Conservation (phyloP, 1,284 basidiomycete genomes). For the Pholiota adiposa region DNA sequence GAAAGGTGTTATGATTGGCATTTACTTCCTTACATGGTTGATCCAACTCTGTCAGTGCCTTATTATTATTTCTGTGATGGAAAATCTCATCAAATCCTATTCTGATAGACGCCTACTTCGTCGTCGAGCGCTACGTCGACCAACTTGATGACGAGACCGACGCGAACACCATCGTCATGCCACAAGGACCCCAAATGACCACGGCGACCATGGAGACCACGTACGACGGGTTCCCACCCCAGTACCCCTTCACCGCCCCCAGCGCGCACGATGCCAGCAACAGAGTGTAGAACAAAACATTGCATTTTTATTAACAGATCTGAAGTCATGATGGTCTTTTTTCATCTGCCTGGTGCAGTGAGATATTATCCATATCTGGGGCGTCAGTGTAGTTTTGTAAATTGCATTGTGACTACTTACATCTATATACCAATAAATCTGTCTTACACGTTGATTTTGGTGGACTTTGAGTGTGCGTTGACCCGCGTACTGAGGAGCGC, state of each 20-base stretch:
- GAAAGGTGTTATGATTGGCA: slow-evolving; percentile 40
- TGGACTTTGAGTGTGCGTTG: too few species aligned
- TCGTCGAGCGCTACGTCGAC: slow-evolving; percentile 49
- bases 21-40: slow-evolving; percentile 49
- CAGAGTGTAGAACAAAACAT: slow-evolving; percentile 27
- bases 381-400: slow-evolving; percentile 21
- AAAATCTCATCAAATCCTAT: neutral
- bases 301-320: slow-evolving; percentile 10
- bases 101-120: slow-evolving; percentile 42
- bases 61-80: slow-evolving; percentile 7
- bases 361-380: slow-evolving; percentile 10
- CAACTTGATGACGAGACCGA: slow-evolving; percentile 51
- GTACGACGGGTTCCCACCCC: slow-evolving; percentile 19
- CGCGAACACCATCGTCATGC: slow-evolving; percentile 33
- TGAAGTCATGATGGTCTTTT: slow-evolving; percentile 15
- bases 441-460: neutral
- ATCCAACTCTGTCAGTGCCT: slow-evolving; percentile 52
- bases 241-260: slow-evolving; percentile 31
- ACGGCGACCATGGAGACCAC: slow-evolving; percentile 20
- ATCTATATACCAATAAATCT: neutral
- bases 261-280: slow-evolving; percentile 28
- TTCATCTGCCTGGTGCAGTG: slow-evolving; percentile 32
- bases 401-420: slow-evolving; percentile 11
- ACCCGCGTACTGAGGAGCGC: neutral
- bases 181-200: slow-evolving; percentile 18